Conservation (phyloP, 495 filamentous ascomycete genomes). For the Paragyromitra xinjiangensis region DNA sequence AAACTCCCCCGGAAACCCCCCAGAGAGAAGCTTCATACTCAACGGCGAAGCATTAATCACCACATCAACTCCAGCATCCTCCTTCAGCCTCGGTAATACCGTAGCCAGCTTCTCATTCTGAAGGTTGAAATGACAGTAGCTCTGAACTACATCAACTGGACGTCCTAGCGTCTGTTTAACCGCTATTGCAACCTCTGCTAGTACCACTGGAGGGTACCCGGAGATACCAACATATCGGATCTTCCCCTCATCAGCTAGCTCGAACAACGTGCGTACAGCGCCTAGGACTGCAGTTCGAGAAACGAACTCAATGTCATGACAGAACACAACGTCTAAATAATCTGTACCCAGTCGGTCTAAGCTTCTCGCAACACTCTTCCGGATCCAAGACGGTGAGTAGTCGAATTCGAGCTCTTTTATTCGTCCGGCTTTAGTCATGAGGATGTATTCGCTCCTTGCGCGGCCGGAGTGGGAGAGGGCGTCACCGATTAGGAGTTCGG, state of each 20-base stretch:
- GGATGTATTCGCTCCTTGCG: conserved; percentile 66
- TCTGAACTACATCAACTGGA: conserved; percentile 86
- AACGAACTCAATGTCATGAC: conserved; percentile 79
- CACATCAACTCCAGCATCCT: conserved; percentile 77
- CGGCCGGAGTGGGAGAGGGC: conserved; percentile 72
- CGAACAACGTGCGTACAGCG: conserved; percentile 70
- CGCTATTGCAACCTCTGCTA: conserved; percentile 77
- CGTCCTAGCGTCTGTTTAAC: conserved; percentile 80
- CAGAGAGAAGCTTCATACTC: conserved; percentile 86
- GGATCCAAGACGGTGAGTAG: conserved; percentile 70
- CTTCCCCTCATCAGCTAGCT: conserved; percentile 68
- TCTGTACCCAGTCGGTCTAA: conserved; percentile 67
- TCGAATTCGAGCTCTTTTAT: conserved; percentile 69
- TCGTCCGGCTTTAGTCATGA: conserved; percentile 76
- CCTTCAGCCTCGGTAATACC: conserved; percentile 67
- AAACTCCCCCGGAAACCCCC: conserved; percentile 78
- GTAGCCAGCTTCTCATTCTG: conserved; percentile 78
- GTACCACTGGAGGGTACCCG: conserved; percentile 80
- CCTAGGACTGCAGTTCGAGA: conserved; percentile 66
- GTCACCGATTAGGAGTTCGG: conserved; percentile 82
- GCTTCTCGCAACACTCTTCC: conserved; percentile 68
- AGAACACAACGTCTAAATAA: conserved; percentile 78
- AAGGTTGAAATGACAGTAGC: conserved; percentile 89
- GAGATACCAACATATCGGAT: conserved; percentile 90
- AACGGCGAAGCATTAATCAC: conserved; percentile 87